Conservation (phyloP, 2,329 filamentous ascomycete species). For the Microdochium nivale region DNA sequence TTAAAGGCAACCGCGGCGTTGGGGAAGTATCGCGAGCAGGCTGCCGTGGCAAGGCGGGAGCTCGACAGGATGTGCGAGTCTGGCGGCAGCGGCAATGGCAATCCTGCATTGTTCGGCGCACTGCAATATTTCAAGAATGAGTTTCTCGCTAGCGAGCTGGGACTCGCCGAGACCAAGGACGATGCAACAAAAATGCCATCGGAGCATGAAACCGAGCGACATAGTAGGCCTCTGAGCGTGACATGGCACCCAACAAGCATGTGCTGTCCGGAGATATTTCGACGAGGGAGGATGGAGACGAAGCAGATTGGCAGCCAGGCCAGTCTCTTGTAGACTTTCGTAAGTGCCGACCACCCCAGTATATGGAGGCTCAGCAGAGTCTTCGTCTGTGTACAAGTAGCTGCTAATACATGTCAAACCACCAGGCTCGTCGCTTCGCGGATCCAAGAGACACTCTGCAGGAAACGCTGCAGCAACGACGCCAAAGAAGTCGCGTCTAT, state of each 20-base stretch:
- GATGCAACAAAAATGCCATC: no score
- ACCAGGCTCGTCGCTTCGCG: background rate
- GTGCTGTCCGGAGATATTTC: background rate
- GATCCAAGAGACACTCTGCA: background rate
- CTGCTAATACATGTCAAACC: background rate
- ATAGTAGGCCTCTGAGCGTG: background rate
- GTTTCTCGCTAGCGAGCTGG: no score
- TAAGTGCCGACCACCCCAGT: background rate
- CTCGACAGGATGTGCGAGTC: background rate
- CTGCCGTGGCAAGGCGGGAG: background rate
- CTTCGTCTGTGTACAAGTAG: background rate
- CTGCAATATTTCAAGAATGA: background rate
- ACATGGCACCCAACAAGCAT: background rate
- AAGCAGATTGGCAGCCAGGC: background rate
- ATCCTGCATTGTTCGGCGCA: background rate
- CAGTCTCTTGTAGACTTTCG: background rate
- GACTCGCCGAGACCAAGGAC: no score
- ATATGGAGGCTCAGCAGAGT: background rate
- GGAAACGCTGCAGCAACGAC: background rate
- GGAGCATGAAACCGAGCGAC: no score
- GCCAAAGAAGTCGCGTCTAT: background rate
- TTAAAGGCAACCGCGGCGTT: background rate
- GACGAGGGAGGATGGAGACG: background rate
- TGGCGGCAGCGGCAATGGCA: background rate
- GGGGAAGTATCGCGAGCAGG: background rate